Conservation (phyloP, 2,329 filamentous ascomycete genomes). For the Claviceps maximensis region DNA sequence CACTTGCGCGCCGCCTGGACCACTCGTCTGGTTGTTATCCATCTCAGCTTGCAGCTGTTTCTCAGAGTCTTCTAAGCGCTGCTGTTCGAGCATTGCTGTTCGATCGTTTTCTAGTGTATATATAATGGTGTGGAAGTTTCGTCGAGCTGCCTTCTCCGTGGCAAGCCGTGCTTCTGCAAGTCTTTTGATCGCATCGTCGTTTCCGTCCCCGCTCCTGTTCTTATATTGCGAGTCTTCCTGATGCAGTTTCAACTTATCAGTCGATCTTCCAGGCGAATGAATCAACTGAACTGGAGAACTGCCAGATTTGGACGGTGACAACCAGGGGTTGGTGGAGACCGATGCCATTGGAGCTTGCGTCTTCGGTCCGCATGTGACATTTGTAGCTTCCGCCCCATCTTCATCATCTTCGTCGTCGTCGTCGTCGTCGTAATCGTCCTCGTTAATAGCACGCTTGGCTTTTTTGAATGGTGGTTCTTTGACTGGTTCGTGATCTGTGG, state of each 20-base stretch:
- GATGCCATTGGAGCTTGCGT: slow-evolving; percentile 37
- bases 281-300: slow-evolving; percentile 52
- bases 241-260: slow-evolving; percentile 36
- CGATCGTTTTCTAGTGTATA: slow-evolving; percentile 92
- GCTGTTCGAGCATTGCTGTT: slow-evolving; percentile 94
- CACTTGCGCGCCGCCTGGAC: slow-evolving; percentile 31
- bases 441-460: slow-evolving; percentile 63
- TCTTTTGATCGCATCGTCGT: slow-evolving; percentile 80
- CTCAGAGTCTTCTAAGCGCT: slow-evolving; percentile 91
- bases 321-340: slow-evolving; percentile 42
- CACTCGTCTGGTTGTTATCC: slow-evolving; percentile 46
- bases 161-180: slow-evolving; percentile 84
- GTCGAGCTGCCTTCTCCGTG: slow-evolving; percentile 77
- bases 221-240: slow-evolving; percentile 35
- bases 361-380: slow-evolving; percentile 28
- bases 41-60: slow-evolving; percentile 93
- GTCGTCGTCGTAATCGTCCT: slow-evolving; percentile 78
- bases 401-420: slow-evolving; percentile 67
- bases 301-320: slow-evolving; percentile 58
- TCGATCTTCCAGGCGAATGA: slow-evolving; percentile 45
- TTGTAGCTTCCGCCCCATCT: slow-evolving; percentile 43
- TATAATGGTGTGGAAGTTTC: slow-evolving; percentile 85
- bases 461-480: slow-evolving; percentile 57
- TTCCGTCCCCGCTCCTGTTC: slow-evolving; percentile 44
- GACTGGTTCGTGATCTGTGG: slow-evolving; percentile 45